Evolutionary conservation across 2,329 filamentous ascomycete species (phyloP).

Genomic region (Sphaerulina musiva): DNA sequence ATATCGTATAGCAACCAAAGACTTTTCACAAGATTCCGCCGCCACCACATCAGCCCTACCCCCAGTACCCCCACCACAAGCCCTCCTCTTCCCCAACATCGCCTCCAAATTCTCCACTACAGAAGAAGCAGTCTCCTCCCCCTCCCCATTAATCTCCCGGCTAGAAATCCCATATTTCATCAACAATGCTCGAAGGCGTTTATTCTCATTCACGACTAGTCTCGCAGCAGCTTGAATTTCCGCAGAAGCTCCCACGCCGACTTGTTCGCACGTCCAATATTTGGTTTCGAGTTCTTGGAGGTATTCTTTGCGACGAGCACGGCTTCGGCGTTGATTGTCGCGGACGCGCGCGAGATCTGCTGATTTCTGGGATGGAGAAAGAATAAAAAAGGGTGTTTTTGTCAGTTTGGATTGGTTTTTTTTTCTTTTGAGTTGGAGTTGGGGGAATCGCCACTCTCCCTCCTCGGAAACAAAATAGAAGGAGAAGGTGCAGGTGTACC

Average conservation of each 20-base stretch:
- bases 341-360: slow-evolving; percentile 55
- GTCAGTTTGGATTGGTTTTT: too few relatives aligned
- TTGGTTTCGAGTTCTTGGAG: slow-evolving; percentile 62
- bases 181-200: slow-evolving; percentile 55
- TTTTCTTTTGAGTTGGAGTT: too few relatives aligned
- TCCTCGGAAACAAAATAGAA: too few relatives aligned
- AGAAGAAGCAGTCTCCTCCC: too few relatives aligned
- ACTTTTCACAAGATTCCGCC: background rate
- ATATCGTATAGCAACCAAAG: background rate
- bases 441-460: too few relatives aligned
- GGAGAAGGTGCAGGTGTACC: too few relatives aligned
- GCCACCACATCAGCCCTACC: too few relatives aligned
- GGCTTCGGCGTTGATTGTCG: slow-evolving; percentile 71
- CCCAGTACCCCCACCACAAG: background rate
- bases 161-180: slow-evolving; percentile 52
- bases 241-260: slow-evolving; percentile 61
- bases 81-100: slow-evolving; percentile 1
- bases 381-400: too few relatives aligned
- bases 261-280: slow-evolving; percentile 56
- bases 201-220: slow-evolving; percentile 64
- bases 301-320: slow-evolving; percentile 67
- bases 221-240: slow-evolving; percentile 66
- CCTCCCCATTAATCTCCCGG: slow-evolving; percentile 40
- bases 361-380: background rate
- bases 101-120: background rate